These are phyloP conservation scores for Barbatosphaeria neglecta DNA, from an alignment of 495 filamentous ascomycete genomes.

Conservation along the genomic window DNA sequence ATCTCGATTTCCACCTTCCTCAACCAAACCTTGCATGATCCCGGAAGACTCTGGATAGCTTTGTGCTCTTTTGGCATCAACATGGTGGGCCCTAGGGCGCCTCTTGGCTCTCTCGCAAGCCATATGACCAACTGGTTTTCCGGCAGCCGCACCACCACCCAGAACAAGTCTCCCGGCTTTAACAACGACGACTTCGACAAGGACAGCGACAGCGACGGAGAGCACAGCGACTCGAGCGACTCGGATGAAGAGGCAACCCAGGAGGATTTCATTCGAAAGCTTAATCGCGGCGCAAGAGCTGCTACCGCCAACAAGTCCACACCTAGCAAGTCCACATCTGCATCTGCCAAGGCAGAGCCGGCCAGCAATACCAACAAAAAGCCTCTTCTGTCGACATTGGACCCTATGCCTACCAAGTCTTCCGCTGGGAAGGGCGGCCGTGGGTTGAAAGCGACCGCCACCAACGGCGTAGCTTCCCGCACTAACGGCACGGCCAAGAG, in stretches of 20 bases:
- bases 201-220: slow-evolving; percentile 7
- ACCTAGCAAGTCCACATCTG: background rate
- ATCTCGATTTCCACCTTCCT: slow-evolving; percentile 2
- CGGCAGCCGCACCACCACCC: slow-evolving; percentile 4
- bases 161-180: slow-evolving; percentile 6
- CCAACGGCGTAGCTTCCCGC: background rate
- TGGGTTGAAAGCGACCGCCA: background rate
- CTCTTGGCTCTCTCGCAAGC: slow-evolving; percentile 17
- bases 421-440: background rate
- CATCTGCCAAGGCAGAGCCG: too few relatives aligned
- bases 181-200: slow-evolving; percentile 10
- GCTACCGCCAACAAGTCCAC: background rate
- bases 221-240: slow-evolving; percentile 3
- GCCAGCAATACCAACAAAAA: too few relatives aligned
- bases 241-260: background rate
- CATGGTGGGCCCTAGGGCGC: slow-evolving; percentile 23
- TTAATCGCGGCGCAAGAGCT: background rate
- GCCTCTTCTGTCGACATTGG: background rate
- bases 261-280: background rate
- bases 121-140: slow-evolving; percentile 12
- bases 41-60: too few relatives aligned
- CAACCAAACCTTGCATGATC: too few relatives aligned
- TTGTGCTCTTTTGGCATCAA: background rate
- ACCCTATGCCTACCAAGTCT: background rate
- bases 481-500: background rate